Conservation (phyloP, 192 early-diverging fungal species). For the Anaeromyces robustus region DNA sequence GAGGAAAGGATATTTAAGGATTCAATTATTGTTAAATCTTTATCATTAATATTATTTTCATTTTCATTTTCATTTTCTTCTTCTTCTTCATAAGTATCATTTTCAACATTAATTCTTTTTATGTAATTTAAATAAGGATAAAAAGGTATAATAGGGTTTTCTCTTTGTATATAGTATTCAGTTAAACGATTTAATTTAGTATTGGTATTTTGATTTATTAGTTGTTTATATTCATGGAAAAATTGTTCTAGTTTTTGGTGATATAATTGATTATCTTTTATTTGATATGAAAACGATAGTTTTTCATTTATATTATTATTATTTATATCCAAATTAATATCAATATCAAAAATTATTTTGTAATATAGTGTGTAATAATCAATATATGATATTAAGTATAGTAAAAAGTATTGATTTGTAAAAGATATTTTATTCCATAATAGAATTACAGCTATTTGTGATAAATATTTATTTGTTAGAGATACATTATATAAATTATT, state of each 20-base stretch:
- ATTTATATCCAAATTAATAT: too few species aligned
- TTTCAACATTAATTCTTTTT: not conserved
- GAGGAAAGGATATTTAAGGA: not conserved
- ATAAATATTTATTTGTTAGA: not conserved
- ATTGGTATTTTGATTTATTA: not conserved
- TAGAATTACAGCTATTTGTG: not conserved
- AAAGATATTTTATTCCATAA: not conserved
- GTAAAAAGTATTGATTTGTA: not conserved
- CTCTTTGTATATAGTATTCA: not conserved
- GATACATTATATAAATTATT: not conserved
- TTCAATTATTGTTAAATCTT: too few species aligned
- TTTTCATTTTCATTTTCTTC: not conserved
- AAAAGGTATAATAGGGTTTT: not conserved
- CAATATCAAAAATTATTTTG: not conserved
- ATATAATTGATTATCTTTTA: not conserved
- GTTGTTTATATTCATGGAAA: not conserved
- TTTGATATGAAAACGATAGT: not conserved
- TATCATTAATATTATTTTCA: not conserved
- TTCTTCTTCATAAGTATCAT: not conserved
- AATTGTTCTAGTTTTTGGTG: not conserved
- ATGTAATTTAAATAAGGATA: not conserved
- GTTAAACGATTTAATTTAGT: not conserved
- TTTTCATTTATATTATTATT: not conserved
- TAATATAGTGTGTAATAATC: not conserved
- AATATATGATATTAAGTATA: not conserved